These are phyloP conservation scores for Cicer bijugum DNA, from an alignment of 306 rosid species.

Conservation along the genomic window DNA sequence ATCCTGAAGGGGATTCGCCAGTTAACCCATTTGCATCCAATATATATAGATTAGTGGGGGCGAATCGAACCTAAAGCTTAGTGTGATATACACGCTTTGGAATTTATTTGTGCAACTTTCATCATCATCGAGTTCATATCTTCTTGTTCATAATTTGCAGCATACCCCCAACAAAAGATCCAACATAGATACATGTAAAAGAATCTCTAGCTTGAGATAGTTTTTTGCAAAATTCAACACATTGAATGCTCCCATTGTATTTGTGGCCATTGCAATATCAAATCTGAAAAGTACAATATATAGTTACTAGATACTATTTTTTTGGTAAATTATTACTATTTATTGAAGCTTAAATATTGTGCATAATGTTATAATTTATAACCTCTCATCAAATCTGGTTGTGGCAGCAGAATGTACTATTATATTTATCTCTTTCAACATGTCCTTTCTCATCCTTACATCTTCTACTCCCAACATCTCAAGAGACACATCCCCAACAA, in stretches of 20 bases:
- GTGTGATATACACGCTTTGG: no score
- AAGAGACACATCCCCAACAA: conserved; percentile 43
- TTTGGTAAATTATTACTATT: no score
- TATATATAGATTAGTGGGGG: no score
- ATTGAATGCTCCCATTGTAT: conserved; percentile 49
- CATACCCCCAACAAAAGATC: no score
- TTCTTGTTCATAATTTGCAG: no score
- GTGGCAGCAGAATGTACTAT: conserved; percentile 45
- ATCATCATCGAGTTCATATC: no score
- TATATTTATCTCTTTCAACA: conserved; percentile 33
- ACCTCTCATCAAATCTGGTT: conserved; percentile 47
- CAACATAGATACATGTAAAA: background rate
- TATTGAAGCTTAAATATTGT: no score
- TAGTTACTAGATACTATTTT: no score
- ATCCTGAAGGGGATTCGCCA: no score
- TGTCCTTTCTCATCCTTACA: background rate
- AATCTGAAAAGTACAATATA: conserved; percentile 36
- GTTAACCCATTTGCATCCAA: no score
- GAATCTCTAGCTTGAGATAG: conserved; percentile 33
- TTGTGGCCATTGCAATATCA: conserved; percentile 44
- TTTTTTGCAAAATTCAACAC: conserved; percentile 44
- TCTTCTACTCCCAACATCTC: conserved; percentile 45
- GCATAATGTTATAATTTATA: background rate
- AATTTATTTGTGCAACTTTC: no score
- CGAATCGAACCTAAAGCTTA: no score